phyloP scores from a whole-genome alignment of 148 eudicot genomes.

The Camellia granthamiana region DNA sequence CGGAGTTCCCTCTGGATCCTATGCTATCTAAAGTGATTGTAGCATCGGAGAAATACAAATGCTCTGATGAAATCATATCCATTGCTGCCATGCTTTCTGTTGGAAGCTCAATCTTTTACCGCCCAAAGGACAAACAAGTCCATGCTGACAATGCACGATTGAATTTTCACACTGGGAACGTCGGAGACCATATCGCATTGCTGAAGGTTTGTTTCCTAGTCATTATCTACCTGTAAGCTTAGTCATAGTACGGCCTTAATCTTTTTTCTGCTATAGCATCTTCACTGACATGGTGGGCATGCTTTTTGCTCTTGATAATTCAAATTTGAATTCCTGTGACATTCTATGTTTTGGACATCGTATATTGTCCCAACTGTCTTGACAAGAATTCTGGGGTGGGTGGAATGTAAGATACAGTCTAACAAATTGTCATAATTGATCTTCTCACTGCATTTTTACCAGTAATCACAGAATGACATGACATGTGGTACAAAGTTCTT shows the following conservation, averaged over 20 bases:
- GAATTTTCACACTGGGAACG: constrained; percentile 72
- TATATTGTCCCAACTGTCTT: background rate
- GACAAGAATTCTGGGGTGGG: background rate
- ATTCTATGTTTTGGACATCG: background rate
- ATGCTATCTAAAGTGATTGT: constrained; percentile 76
- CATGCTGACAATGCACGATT: constrained; percentile 71
- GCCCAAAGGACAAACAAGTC: constrained; percentile 73
- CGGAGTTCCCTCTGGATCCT: constrained; percentile 81
- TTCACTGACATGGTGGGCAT: background rate
- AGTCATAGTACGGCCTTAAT: background rate
- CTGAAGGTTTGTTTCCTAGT: constrained; percentile 44
- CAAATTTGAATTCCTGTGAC: background rate
- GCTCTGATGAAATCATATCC: constrained; percentile 66
- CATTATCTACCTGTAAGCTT: background rate
- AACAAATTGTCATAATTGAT: background rate
- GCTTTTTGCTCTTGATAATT: background rate
- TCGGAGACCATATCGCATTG: constrained; percentile 74
- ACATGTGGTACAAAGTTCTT: background rate
- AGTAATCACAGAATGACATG: background rate
- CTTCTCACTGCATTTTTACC: background rate
- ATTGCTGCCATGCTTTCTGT: constrained; percentile 79
- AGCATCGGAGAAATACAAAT: constrained; percentile 55
- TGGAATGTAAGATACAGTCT: background rate
- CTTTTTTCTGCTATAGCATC: background rate
- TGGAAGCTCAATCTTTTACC: constrained; percentile 74